Evolutionary conservation across 768 basidiomycete species (phyloP).

Genomic region (Naganishia onofrii): DNA sequence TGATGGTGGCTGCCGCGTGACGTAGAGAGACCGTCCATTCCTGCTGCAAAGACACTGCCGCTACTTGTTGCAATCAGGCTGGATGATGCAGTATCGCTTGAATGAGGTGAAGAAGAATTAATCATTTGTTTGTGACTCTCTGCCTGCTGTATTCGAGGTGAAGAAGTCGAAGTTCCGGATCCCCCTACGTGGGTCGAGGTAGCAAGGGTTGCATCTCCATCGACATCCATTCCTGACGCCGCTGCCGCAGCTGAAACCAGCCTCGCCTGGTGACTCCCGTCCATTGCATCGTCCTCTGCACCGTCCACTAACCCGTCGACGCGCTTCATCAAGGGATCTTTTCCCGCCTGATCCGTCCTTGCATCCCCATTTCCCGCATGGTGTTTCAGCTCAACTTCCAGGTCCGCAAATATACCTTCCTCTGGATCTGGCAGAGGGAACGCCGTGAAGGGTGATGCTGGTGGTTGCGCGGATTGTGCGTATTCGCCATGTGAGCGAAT

Average conservation of each 20-base stretch:
- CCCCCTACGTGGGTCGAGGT: not conserved
- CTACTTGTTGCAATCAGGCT: not conserved
- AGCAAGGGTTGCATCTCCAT: not conserved
- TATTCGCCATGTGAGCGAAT: conserved; percentile 68
- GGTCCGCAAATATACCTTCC: not conserved
- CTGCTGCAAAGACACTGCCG: not conserved
- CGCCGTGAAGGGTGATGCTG: conserved; percentile 37
- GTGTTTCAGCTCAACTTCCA: not conserved
- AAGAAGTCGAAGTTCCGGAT: not conserved
- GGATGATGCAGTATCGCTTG: not conserved
- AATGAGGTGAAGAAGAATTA: not conserved
- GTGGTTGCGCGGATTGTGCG: conserved; percentile 42
- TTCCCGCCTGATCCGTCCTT: not conserved
- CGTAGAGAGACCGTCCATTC: not conserved
- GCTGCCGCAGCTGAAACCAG: not conserved
- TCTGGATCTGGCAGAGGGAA: conserved; percentile 36
- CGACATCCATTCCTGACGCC: conserved; percentile 1
- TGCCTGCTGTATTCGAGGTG: not conserved
- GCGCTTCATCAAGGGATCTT: not conserved
- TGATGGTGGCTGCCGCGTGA: not conserved
- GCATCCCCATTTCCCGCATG: not conserved
- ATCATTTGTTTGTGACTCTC: not conserved
- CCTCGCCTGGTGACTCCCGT: not conserved
- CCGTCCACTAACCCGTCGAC: not conserved
- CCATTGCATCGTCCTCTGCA: conserved; percentile 9